These are phyloP conservation scores for Mycosphaerelloides madeirae DNA, from an alignment of 2,329 filamentous ascomycete genomes.

Conservation along the genomic window DNA sequence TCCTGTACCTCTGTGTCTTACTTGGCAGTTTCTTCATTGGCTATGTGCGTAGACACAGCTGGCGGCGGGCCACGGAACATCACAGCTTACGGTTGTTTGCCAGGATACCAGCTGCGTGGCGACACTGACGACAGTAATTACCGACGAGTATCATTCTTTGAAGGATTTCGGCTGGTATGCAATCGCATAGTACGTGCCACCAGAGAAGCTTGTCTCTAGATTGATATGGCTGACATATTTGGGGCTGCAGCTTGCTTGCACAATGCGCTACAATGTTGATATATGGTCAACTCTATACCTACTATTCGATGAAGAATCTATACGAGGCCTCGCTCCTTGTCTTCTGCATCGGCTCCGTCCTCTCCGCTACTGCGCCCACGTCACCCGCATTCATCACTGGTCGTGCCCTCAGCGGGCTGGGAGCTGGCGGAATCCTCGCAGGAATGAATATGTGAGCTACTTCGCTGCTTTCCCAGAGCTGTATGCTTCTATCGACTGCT, in stretches of 20 bases:
- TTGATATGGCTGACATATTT: conserved; percentile 22
- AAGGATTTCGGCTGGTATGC: conserved; percentile 42
- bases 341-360: conserved; percentile 45
- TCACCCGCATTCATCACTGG: conserved; percentile 51
- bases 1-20: not conserved
- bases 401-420: conserved; percentile 49
- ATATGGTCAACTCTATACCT: conserved; percentile 33
- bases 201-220: conserved; percentile 4
- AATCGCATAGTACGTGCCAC: conserved; percentile 43
- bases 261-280: conserved; percentile 7
- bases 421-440: conserved; percentile 47
- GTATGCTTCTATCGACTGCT: no score
- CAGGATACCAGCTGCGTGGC: conserved; percentile 42
- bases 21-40: conserved; percentile 1
- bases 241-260: conserved; percentile 5
- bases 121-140: conserved; percentile 41
- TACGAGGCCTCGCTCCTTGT: conserved; percentile 31
- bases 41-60: no score
- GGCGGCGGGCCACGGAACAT: no score
- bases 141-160: conserved; percentile 40
- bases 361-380: conserved; percentile 45
- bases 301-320: conserved; percentile 34
- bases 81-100: no score
- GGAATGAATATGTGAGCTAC: conserved; percentile 32
- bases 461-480: no score